Evolutionary conservation across 768 basidiomycete species (phyloP), one percentile per base, ranked within the genome.

Genomic region (Daedaleopsis sinensis): DNA sequence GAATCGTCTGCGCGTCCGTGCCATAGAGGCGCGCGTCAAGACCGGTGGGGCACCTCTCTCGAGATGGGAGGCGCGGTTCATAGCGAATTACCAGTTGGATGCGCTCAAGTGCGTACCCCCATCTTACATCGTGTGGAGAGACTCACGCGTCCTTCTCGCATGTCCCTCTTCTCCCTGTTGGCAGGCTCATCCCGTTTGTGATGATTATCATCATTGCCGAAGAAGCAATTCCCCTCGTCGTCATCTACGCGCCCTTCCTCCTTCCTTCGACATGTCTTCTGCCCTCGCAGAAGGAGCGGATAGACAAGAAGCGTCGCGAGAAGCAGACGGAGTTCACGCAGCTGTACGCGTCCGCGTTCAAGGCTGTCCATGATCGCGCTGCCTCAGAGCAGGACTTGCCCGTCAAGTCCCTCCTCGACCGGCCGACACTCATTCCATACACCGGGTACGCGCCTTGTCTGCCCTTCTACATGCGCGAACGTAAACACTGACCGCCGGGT

Each of bases 241-340:
- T 91, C 27, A 84, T 95, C 62, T 94, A 91, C 68, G 87, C 84
- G n/a, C 93, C 93, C 1, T 84, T 83, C 70, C 82, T 93, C 77
- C 84, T 95, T 27, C 93, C 93, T 0, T 94, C 92, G 3, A 94
- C 93, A 0, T 94, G 92, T 70, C 81, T 94, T 57, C 82, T 95
- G 6, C 90, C 93, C 1, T 87, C 89, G 13, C 93, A 95, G 75
- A 85, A 81, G 39, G 71, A 88, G 77, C 76, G 94, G 76, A 79
- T 89, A 76, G 70, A 79, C 71, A 63, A 80, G 72, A 79, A 85
- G 76, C 72, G 80, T 68, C 66, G 81, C 74, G 69, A 84, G 39
- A 73, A 68, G 58, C 76, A 86, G 67, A 78, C 51, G 50, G 51
- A 52, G 4, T 67, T 51, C 55, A 66, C 68, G 27, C 58, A 64